Percentiles rank a stretch among this genome's conserved stretches.
Conservation (phyloP, 2,329 filamentous ascomycete species). For the Exophiala spinifera region DNA sequence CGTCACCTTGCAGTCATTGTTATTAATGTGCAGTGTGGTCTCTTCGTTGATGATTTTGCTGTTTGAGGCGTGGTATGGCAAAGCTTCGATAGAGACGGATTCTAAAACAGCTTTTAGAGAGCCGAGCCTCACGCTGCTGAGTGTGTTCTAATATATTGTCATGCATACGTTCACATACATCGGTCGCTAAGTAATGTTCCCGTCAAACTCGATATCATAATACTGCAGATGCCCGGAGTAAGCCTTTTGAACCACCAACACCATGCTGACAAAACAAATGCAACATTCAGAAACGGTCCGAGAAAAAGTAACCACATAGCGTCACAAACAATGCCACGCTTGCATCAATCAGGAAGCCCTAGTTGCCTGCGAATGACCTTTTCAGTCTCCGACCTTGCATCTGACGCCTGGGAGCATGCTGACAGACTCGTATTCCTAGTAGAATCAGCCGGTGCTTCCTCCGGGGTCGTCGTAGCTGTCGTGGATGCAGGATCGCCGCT, state of each 20-base stretch:
- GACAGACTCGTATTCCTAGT: background rate
- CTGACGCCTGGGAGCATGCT: slow-evolving; percentile 9
- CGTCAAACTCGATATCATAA: too few relatives aligned
- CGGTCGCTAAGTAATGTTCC: too few relatives aligned
- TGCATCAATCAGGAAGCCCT: slow-evolving; percentile 4
- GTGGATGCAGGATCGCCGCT: background rate
- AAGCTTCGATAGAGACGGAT: background rate
- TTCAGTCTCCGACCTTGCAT: slow-evolving; percentile 24
- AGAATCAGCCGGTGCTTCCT: background rate
- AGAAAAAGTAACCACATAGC: background rate
- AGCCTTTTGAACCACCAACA: too few relatives aligned
- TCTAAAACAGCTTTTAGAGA: too few relatives aligned
- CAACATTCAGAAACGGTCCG: background rate
- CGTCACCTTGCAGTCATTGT: background rate
- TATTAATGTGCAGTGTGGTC: too few relatives aligned
- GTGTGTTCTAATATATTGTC: too few relatives aligned
- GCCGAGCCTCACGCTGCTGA: too few relatives aligned
- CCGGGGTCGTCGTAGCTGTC: background rate
- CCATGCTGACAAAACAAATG: background rate
- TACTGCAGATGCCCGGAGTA: too few relatives aligned
- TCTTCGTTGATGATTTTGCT: too few relatives aligned
- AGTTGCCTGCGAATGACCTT: slow-evolving; percentile 19
- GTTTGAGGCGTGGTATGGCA: background rate
- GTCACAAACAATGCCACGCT: background rate
- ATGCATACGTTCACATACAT: too few relatives aligned